A percentile compares a stretch with the other conserved stretches of the same genome.
phyloP scores from a whole-genome alignment of 2,329 filamentous ascomycete genomes.

The Zasmidium cellare region DNA sequence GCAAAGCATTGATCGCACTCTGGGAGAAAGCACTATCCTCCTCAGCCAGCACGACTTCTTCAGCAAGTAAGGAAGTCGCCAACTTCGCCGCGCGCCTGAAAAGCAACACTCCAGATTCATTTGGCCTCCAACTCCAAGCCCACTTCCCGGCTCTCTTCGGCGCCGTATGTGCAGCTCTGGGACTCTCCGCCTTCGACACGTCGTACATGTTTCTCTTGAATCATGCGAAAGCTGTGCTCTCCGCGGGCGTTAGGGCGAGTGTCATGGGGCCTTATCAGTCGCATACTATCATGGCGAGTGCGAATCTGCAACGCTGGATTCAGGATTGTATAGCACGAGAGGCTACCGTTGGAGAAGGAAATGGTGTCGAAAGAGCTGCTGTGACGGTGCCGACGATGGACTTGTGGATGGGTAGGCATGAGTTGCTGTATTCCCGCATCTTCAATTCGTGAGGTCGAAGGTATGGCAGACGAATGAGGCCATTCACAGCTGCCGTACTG shows the following conservation, averaged over 20 bases:
- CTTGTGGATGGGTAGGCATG: slow-evolving; percentile 79
- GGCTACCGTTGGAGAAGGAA: slow-evolving; percentile 43
- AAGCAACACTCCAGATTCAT: slow-evolving; percentile 14
- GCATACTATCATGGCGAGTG: slow-evolving; percentile 68
- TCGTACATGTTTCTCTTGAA: slow-evolving; percentile 75
- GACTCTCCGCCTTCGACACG: slow-evolving; percentile 61
- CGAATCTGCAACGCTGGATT: slow-evolving; percentile 59
- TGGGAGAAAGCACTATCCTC: slow-evolving; percentile 58
- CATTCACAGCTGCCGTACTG: too few relatives aligned
- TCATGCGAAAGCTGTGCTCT: slow-evolving; percentile 74
- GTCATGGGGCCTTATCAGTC: slow-evolving; percentile 80
- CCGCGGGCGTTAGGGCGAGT: slow-evolving; percentile 73
- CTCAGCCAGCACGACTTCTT: slow-evolving; percentile 8
- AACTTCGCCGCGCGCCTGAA: slow-evolving; percentile 27
- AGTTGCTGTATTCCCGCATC: slow-evolving; percentile 79
- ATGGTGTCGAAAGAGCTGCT: slow-evolving; percentile 60
- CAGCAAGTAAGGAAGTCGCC: slow-evolving; percentile 14
- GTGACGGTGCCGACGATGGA: slow-evolving; percentile 78
- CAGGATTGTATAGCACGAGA: slow-evolving; percentile 59
- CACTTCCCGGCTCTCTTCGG: slow-evolving; percentile 74
- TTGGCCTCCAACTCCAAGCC: slow-evolving; percentile 41
- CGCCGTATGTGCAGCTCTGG: slow-evolving; percentile 62
- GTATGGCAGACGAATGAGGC: background rate
- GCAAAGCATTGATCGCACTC: slow-evolving; percentile 69
- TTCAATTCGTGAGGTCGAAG: slow-evolving; percentile 66